These are phyloP conservation scores for Botrytis paeoniae DNA, from an alignment of 2,329 filamentous ascomycete genomes.

Conservation along the genomic window DNA sequence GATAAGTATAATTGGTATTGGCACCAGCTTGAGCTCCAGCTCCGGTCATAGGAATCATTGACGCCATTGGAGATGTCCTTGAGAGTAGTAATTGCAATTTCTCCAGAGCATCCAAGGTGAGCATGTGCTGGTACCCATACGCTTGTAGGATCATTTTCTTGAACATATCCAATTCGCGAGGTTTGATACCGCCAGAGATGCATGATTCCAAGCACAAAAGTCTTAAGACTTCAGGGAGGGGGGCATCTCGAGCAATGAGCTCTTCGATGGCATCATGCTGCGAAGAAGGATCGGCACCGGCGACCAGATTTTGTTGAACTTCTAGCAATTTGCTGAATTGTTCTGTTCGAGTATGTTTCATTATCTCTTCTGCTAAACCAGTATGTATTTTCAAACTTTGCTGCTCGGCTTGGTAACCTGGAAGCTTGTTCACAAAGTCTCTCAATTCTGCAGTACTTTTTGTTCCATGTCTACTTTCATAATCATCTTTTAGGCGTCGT, in stretches of 20 bases:
- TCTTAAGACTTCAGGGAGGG: constrained; percentile 76
- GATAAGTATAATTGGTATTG: constrained; percentile 85
- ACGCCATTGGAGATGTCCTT: constrained; percentile 71
- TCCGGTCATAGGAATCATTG: constrained; percentile 73
- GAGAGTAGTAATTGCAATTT: constrained; percentile 84
- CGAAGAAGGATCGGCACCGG: constrained; percentile 81
- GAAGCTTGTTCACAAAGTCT: constrained; percentile 92
- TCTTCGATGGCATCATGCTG: constrained; percentile 93
- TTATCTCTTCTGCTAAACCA: constrained; percentile 88
- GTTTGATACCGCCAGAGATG: constrained; percentile 81
- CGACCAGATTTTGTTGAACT: constrained; percentile 92
- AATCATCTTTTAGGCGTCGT: constrained; percentile 78
- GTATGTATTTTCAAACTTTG: constrained; percentile 91
- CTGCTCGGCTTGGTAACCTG: constrained; percentile 89
- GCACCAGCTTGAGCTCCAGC: constrained; percentile 53
- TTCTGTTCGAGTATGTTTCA: constrained; percentile 86
- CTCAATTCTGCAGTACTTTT: constrained; percentile 89
- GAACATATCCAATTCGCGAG: constrained; percentile 85
- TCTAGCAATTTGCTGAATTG: constrained; percentile 85
- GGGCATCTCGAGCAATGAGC: constrained; percentile 82
- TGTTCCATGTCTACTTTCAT: constrained; percentile 80
- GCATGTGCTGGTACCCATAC: constrained; percentile 90
- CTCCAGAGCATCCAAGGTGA: constrained; percentile 84
- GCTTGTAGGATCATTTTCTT: constrained; percentile 84
- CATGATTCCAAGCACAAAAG: constrained; percentile 89